Conservation (phyloP, 108 stramenopile species). For the Aurantiochytrium sp. region DNA sequence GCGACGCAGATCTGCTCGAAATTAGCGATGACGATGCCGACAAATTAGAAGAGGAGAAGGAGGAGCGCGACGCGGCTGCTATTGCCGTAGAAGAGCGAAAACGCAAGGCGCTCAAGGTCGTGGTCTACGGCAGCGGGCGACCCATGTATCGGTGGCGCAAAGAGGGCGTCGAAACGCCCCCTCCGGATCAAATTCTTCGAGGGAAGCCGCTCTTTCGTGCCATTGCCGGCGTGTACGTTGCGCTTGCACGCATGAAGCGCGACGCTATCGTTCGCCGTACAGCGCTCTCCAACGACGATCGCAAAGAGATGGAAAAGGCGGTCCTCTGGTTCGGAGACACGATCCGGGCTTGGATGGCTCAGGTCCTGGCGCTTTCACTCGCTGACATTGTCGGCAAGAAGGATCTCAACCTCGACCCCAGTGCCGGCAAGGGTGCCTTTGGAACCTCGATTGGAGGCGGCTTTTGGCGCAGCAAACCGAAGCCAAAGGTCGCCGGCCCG, state of each 20-base stretch:
- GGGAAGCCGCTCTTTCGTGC: neutral
- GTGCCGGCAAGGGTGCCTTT: neutral
- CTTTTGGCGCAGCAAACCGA: neutral
- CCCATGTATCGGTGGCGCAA: constrained; percentile 20
- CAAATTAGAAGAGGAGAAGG: neutral
- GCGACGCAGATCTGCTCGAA: neutral
- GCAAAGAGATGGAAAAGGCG: neutral
- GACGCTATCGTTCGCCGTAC: neutral
- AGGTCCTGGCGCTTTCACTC: neutral
- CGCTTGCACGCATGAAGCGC: neutral
- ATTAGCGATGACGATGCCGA: neutral
- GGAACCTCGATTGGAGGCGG: neutral
- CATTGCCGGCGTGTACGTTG: neutral
- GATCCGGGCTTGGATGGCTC: neutral
- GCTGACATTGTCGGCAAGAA: neutral
- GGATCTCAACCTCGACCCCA: neutral
- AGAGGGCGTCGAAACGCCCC: neutral
- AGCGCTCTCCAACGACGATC: neutral
- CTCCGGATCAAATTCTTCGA: neutral
- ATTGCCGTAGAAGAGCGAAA: too few species aligned
- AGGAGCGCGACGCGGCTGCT: neutral
- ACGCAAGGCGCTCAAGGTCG: neutral
- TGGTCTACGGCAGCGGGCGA: neutral
- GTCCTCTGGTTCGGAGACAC: neutral
- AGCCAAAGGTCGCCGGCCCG: neutral